Base-by-base conservation (phyloP, 2,329 filamentous ascomycete genomes). In the Alternaria brassicae region DNA sequence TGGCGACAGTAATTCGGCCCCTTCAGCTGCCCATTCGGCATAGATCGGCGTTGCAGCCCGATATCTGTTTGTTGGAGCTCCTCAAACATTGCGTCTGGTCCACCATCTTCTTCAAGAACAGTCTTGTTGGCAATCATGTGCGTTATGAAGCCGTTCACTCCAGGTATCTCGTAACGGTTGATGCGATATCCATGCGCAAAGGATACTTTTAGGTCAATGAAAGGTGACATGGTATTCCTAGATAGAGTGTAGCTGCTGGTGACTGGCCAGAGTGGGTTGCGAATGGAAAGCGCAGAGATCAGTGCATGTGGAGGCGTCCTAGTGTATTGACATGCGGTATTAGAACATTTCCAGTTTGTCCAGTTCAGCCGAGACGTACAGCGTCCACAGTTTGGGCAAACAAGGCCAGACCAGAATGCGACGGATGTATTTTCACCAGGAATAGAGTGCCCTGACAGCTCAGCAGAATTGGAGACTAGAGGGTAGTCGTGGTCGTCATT, bases 301-400 rank as follows among this genome's bases (percentile, higher is more conserved):
- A 73, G 54, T 6, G 62, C 61, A 21, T 75, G 73, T 4, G 65
- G 70, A 64, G 80, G 62, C 1, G 63, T 60, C 36, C 83, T 76
- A 10, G 68, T 71, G 48, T 83, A 90, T 2, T 70, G 72, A 65
- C 88, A 91, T 1, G 65, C 66, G 0, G 64, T 62, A 13, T 81
- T 85, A 41, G 82, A 79, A 60, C 89, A 93, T 25, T 78, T 74
- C 89, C 88, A 91, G 1, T 83, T 81, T 5, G 76, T 77, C 88
- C 89, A 93, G 23, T 81, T 75, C 13, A 83, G 79, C 1, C 90
- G 82, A 2, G 86, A 82, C 40, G 82, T 87, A 66, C 89, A 91
- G 39, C 85, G 83, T 0, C 81, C 78, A 63, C 91, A 93, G 1
- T 77, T 59, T 0, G 86, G 87, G 65, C 91, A 93, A 2, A 90